Conservation (phyloP, 2,329 filamentous ascomycete genomes). For the Clonostachys sp. region DNA sequence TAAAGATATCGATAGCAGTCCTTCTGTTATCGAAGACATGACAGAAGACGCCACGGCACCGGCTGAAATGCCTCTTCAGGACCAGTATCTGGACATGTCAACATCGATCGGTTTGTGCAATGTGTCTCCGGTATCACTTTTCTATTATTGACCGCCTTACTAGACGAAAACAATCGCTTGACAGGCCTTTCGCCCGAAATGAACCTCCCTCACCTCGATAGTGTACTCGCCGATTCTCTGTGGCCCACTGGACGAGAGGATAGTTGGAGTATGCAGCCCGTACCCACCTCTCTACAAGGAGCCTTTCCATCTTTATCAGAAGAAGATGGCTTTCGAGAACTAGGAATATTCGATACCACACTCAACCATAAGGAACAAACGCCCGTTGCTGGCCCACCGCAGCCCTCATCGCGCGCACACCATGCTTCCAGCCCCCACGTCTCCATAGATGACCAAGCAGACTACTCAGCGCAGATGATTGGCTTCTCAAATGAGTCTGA, state of each 20-base stretch:
- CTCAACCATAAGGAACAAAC: not conserved
- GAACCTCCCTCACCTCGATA: too few relatives aligned
- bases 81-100: not conserved
- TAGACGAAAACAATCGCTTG: too few relatives aligned
- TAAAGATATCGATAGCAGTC: not conserved
- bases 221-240: too few relatives aligned
- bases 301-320: not conserved
- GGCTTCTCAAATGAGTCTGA: conserved; percentile 5
- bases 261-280: too few relatives aligned
- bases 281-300: too few relatives aligned
- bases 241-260: too few relatives aligned
- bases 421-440: not conserved
- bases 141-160: too few relatives aligned
- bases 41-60: not conserved
- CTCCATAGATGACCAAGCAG: not conserved
- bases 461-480: conserved; percentile 6
- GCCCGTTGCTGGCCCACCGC: not conserved
- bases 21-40: not conserved
- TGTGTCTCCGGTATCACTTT: too few relatives aligned
- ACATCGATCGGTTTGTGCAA: too few relatives aligned
- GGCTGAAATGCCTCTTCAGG: not conserved
- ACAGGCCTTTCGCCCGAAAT: too few relatives aligned
- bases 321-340: not conserved
- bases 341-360: not conserved
- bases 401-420: too few relatives aligned